phyloP scores from a whole-genome alignment of 148 eudicot genomes.

The Rhododendron simsii region DNA sequence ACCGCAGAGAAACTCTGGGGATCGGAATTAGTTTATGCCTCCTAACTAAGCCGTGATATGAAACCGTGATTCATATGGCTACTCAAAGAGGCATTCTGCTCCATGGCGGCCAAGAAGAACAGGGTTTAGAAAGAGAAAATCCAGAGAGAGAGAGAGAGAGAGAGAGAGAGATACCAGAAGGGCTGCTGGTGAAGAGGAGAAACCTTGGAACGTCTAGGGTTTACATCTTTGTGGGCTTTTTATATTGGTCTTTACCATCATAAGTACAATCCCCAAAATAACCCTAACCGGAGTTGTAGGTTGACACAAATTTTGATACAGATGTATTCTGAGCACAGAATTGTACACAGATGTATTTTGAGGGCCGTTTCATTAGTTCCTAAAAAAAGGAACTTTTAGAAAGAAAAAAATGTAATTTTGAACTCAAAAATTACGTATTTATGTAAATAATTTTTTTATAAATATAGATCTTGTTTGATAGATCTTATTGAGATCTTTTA shows the following conservation, averaged over 20 bases:
- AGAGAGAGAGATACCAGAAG: not conserved
- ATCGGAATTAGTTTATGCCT: not conserved
- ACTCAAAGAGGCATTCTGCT: slow-evolving; percentile 1
- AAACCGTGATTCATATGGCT: not conserved
- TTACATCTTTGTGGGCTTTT: not conserved
- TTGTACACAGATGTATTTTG: too few relatives aligned
- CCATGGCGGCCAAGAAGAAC: not conserved
- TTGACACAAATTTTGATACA: too few relatives aligned
- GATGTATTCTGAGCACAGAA: too few relatives aligned
- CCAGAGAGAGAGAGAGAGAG: not conserved
- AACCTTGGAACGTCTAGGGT: not conserved
- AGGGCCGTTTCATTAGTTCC: too few relatives aligned
- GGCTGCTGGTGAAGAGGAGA: not conserved
- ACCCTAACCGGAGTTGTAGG: too few relatives aligned
- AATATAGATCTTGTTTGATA: too few relatives aligned
- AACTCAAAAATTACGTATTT: too few relatives aligned
- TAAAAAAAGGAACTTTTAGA: too few relatives aligned
- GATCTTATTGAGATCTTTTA: too few relatives aligned
- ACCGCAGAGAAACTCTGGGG: not conserved
- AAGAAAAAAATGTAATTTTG: too few relatives aligned
- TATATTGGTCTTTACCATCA: not conserved
- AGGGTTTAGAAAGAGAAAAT: not conserved
- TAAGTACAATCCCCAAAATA: too few relatives aligned
- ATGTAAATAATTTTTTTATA: too few relatives aligned
- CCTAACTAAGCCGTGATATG: slow-evolving; percentile 1